A percentile compares a stretch with the other conserved stretches of the same genome.
Conservation (phyloP, 2,329 filamentous ascomycete species). For the Sarocladium kiliense region DNA sequence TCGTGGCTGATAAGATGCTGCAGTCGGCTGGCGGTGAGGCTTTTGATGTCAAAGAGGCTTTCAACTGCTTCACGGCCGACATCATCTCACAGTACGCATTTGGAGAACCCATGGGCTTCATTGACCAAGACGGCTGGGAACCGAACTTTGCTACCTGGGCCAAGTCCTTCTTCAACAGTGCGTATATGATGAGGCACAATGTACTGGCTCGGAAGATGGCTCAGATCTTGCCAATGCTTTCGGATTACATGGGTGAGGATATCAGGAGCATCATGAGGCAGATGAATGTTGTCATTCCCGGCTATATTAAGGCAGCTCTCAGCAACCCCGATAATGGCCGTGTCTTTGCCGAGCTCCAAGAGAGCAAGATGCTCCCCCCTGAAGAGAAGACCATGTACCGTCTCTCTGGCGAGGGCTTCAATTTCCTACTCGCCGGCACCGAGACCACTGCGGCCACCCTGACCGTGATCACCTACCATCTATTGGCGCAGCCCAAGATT, state of each 20-base stretch:
- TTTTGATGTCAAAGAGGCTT: slow-evolving; percentile 29
- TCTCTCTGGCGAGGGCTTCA: slow-evolving; percentile 31
- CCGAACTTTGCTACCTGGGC: slow-evolving; percentile 31
- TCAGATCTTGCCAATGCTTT: slow-evolving; percentile 18
- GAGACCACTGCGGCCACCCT: slow-evolving; percentile 29
- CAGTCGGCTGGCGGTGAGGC: slow-evolving; percentile 16
- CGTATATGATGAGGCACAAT: slow-evolving; percentile 28
- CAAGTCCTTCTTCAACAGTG: slow-evolving; percentile 24
- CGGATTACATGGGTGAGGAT: slow-evolving; percentile 19
- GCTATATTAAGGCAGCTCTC: slow-evolving; percentile 18
- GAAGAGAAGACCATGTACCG: slow-evolving; percentile 29
- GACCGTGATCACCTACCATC: slow-evolving; percentile 19
- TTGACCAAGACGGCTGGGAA: slow-evolving; percentile 25
- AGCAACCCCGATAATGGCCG: slow-evolving; percentile 18
- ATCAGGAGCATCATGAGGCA: slow-evolving; percentile 20
- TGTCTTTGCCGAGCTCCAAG: slow-evolving; percentile 22
- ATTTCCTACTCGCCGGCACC: slow-evolving; percentile 30
- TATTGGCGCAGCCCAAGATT: slow-evolving; percentile 18
- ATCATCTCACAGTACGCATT: slow-evolving; percentile 32
- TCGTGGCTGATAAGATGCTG: slow-evolving; percentile 26
- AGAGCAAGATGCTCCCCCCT: slow-evolving; percentile 16
- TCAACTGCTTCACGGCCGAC: slow-evolving; percentile 35
- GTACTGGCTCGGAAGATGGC: slow-evolving; percentile 20
- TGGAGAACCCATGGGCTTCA: slow-evolving; percentile 28
- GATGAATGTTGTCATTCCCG: slow-evolving; percentile 20